Evolutionary conservation across 2,329 filamentous ascomycete genomes (phyloP).

Genomic region (Calonectria pseudoreteaudii): DNA sequence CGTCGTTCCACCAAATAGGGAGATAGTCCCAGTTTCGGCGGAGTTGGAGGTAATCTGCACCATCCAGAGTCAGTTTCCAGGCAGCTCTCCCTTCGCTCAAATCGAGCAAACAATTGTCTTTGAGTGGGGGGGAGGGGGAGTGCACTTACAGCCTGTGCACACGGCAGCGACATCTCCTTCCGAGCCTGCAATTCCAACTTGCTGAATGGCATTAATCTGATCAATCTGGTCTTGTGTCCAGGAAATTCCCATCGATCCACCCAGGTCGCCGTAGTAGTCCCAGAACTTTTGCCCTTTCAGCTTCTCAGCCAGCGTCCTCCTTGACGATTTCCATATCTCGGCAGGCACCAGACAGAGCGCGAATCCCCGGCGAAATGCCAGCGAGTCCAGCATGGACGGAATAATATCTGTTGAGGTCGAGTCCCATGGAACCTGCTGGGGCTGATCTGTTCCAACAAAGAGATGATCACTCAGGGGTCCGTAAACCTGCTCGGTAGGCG

Average conservation of each 20-base stretch:
- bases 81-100: background rate
- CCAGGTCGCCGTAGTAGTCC: conserved; percentile 5
- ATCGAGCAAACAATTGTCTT: background rate
- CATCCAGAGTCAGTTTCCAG: background rate
- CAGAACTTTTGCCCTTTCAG: conserved; percentile 11
- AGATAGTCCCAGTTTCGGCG: conserved; percentile 8
- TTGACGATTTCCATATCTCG: conserved; percentile 7
- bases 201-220: conserved; percentile 7
- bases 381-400: conserved; percentile 5
- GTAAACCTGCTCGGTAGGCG: conserved; percentile 4
- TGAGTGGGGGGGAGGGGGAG: background rate
- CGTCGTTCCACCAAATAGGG: conserved; percentile 19
- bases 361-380: conserved; percentile 15
- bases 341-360: conserved; percentile 12
- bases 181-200: background rate
- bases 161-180: background rate
- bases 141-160: conserved; percentile 12
- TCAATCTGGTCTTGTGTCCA: background rate
- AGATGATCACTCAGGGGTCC: conserved; percentile 20
- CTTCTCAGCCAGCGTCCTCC: conserved; percentile 6
- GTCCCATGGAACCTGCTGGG: background rate
- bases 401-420: background rate
- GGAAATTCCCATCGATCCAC: background rate
- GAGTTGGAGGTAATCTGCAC: conserved; percentile 4
- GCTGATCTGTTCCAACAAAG: background rate